Evolutionary conservation across 192 early-diverging fungal species (phyloP), one percentile per base, ranked within the genome.

Genomic region (Linnemannia schmuckeri): DNA sequence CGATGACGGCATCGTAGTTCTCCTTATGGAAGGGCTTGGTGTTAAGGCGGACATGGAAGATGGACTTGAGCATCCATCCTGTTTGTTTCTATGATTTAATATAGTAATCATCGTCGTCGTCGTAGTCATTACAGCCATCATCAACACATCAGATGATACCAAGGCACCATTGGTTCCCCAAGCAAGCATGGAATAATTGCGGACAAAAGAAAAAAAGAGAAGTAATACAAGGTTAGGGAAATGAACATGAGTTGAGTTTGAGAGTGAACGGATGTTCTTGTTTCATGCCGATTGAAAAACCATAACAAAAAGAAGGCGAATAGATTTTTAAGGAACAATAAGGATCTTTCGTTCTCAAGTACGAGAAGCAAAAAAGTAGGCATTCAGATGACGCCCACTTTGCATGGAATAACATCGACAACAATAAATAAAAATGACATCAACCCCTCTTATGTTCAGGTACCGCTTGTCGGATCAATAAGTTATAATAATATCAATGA

Each of bases 21-120:
- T 96, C 93, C 86, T 95, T 95, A 88, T 94, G 95, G 83, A 97
- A 97, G 24, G 95, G 93, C 44, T 93, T 90, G 86, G 88, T 91
- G 91, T 98, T 96, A 79, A 99, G 89, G 75, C 95, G 91, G 89
- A 95, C 90, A 90, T 92, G 91, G 88, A 96, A 95, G 92, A 96
- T 88, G 68, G 96, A 92, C 90, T 95, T 92, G 73, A 99, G 91
- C 66, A 94, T 88, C 85, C 93, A 96, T 38, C 81, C 76, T 22
- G 89, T 90, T 83, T 85, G 89, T 83, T 88, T 90, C 82, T 88
- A 41, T 61, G 6, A 6, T 35, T 44, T n/a, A 27, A 22, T 37
- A 75, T 52, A 13, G 52, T n/a, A 38, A 41, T 57, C 33, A n/a
- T 54, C 22, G 0, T 6, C 55, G 33, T 63, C 55, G 55, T 61